A percentile compares a stretch with the other conserved stretches of the same genome.
phyloP scores from a whole-genome alignment of 2,329 filamentous ascomycete genomes.

The Chaetomium sp. region DNA sequence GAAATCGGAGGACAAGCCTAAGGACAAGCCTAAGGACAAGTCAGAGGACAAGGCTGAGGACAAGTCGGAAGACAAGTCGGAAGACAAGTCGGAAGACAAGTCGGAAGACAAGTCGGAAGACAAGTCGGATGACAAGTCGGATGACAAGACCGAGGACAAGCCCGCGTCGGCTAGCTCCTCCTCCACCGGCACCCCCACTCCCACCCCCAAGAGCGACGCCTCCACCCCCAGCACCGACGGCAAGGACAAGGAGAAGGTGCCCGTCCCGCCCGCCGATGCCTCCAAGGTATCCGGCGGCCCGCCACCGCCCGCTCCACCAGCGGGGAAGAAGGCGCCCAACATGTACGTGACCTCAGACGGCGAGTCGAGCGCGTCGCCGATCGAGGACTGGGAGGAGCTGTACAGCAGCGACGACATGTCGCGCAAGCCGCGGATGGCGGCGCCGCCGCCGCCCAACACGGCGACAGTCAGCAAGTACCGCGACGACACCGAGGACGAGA shows the following conservation, averaged over 20 bases:
- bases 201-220: conserved; percentile 38
- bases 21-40: conserved; percentile 25
- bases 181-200: conserved; percentile 36
- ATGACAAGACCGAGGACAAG: conserved; percentile 28
- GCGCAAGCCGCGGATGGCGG: conserved; percentile 50
- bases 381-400: conserved; percentile 61
- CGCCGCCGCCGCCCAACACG: conserved; percentile 38
- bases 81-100: conserved; percentile 25
- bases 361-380: conserved; percentile 61
- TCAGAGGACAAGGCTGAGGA: conserved; percentile 26
- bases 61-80: conserved; percentile 22
- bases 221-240: conserved; percentile 28
- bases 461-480: conserved; percentile 39
- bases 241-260: conserved; percentile 39
- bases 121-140: conserved; percentile 26
- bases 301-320: conserved; percentile 24
- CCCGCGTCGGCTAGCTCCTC: conserved; percentile 31
- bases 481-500: conserved; percentile 58
- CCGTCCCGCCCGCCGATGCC: conserved; percentile 38
- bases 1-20: conserved; percentile 26
- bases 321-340: conserved; percentile 33
- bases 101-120: conserved; percentile 27
- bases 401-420: conserved; percentile 62
- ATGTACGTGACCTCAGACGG: conserved; percentile 50
- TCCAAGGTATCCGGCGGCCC: conserved; percentile 33